These are phyloP conservation scores for Microbotryomycetes sp. DNA, from an alignment of 1,284 basidiomycete genomes.

Conservation along the genomic window DNA sequence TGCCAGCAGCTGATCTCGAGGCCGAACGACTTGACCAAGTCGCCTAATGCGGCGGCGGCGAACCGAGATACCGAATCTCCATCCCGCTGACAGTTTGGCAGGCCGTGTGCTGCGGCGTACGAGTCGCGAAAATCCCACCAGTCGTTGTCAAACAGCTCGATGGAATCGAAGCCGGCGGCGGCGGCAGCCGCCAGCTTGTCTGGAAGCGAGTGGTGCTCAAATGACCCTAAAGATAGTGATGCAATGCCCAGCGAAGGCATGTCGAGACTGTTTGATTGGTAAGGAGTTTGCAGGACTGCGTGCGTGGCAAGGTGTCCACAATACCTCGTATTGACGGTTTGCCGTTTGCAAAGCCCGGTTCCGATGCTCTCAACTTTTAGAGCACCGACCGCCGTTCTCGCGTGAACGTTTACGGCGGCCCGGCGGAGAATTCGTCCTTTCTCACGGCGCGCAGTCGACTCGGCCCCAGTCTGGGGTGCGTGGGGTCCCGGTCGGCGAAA, in stretches of 20 bases:
- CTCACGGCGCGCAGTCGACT: too few relatives aligned
- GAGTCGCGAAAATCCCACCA: conserved; percentile 36
- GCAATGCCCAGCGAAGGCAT: conserved; percentile 7
- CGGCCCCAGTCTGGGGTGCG: too few relatives aligned
- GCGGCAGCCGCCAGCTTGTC: conserved; percentile 38
- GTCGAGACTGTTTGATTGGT: too few relatives aligned
- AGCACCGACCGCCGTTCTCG: too few relatives aligned
- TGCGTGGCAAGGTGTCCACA: neutral
- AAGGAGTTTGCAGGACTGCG: too few relatives aligned
- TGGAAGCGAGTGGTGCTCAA: conserved; percentile 34
- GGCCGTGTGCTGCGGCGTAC: conserved; percentile 15
- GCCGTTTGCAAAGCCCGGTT: too few relatives aligned
- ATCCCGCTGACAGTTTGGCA: conserved; percentile 9
- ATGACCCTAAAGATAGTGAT: conserved; percentile 31
- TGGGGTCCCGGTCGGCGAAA: too few relatives aligned
- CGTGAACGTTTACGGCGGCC: too few relatives aligned
- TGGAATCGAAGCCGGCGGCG: conserved; percentile 36
- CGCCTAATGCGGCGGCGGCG: conserved; percentile 37
- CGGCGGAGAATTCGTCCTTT: too few relatives aligned
- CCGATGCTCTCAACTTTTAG: too few relatives aligned
- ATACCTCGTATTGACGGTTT: too few relatives aligned
- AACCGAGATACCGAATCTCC: conserved; percentile 23
- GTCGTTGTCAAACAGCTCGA: conserved; percentile 42
- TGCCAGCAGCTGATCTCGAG: conserved; percentile 40
- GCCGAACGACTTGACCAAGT: conserved; percentile 29